A percentile compares a stretch with the other conserved stretches of the same genome.
Evolutionary conservation across 2,329 filamentous ascomycete genomes (phyloP).

Genomic region (Acrodontium crateriforme): DNA sequence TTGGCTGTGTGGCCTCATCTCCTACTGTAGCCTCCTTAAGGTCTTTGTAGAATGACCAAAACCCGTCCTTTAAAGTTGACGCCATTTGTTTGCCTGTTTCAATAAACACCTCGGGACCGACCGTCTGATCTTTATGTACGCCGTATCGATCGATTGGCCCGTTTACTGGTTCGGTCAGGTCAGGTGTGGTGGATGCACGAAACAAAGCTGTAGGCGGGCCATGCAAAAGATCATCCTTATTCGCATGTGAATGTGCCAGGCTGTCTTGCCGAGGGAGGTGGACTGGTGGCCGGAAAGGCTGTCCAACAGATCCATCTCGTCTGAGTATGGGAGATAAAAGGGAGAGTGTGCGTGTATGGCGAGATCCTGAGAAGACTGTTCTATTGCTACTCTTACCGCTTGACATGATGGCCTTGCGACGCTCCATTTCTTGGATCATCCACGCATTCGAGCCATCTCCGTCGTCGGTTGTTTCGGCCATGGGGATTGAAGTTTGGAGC

Average conservation of each 20-base stretch:
- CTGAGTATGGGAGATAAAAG: no score
- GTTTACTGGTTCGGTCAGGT: conserved; percentile 18
- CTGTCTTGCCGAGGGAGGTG: no score
- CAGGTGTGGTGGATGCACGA: conserved; percentile 10
- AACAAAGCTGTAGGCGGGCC: no score
- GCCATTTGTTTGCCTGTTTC: conserved; percentile 62
- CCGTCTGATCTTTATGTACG: conserved; percentile 14
- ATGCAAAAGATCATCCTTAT: no score
- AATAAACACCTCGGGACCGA: conserved; percentile 38
- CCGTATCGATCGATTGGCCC: conserved; percentile 15
- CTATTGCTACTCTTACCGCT: conserved; percentile 34
- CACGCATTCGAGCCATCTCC: conserved; percentile 31
- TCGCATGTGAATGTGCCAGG: no score
- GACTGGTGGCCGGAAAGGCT: no score
- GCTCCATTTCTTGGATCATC: conserved; percentile 51
- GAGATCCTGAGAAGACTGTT: conserved; percentile 48
- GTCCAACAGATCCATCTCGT: no score
- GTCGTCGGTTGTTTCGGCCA: conserved; percentile 27
- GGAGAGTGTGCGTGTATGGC: conserved; percentile 56
- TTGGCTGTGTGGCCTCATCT: conserved; percentile 68
- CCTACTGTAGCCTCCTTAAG: conserved; percentile 90
- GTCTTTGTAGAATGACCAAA: conserved; percentile 93
- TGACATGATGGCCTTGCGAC: conserved; percentile 53
- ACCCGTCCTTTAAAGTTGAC: conserved; percentile 73
- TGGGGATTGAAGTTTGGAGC: conserved; percentile 29